Evolutionary conservation across 2,329 filamentous ascomycete species (phyloP), one percentile per base, ranked within the genome.

Genomic region (Pseudodiploospora longispora): DNA sequence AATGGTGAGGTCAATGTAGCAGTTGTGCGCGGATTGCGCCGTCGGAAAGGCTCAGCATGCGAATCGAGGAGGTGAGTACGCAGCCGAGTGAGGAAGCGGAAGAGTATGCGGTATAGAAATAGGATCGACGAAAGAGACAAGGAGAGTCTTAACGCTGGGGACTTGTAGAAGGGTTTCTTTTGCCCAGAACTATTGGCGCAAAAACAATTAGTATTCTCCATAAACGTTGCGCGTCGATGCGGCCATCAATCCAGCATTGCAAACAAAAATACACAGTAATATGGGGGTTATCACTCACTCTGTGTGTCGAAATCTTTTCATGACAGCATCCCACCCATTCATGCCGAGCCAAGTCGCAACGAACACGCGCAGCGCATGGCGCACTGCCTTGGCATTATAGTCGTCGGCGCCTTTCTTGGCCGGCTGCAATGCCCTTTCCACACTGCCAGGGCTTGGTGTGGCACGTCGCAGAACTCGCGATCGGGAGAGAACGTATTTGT

Each of bases 91-190:
- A 97, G 86, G 72, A 97, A 95, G 47, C 91, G 87, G 67, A 91
- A 88, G 28, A 97, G 80, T 1, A 95, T 73, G 30, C 93, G 82
- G 62, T 98, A 93, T 49, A 95, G 79, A 36, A 97, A 79, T 19
- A 97, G 75, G 50, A 96, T 88, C 3, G 86, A 77, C 10, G 89
- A 90, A 10, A 96, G 74, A 0, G 88, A 93, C 6, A 90, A 71
- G 0, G 89, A 91, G 7, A 95, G 73, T 44, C 89, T 79, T 41
- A 93, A 70, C 27, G 85, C 84, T 0, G 82, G 73, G 1, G 83
- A 87, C 49, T 75, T 78, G 66, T 78, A 74, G 10, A 80, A 66
- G 0, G 77, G 71, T 36, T 74, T 66, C 54, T 75, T 78, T 53
- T 73, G 61, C n/a, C 52, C 46, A 19, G 38, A 19, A 19, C 19